Evolutionary conservation across 116 monocot genomes (phyloP), one percentile per base, ranked within the genome.

Genomic region (Phalaenopsis hybrid): DNA sequence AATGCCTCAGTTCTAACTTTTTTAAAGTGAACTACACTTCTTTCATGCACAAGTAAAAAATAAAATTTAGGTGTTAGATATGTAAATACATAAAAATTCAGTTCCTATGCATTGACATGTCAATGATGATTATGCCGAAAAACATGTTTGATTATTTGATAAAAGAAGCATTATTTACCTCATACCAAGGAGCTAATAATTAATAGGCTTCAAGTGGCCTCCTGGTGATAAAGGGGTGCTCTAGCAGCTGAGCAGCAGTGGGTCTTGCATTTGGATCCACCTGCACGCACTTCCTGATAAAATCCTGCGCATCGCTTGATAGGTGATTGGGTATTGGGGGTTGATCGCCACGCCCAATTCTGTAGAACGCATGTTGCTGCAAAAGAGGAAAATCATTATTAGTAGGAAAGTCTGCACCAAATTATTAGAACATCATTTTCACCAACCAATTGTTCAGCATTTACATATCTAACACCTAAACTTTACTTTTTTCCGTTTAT

Each of bases 221-320:
- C 72, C 37, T 72, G 37, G 37, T 15, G 72, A 96, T 82, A 81
- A 96, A 96, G 45, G 92, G 96, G 80, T 96, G 96, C 46, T 94
- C 85, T 50, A 96, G 79, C 20, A 96, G 88, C 76, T 82, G 78
- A 74, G 82, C 69, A 44, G 96, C 92, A 81, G 88, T 83, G 16
- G 94, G 96, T 45, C 96, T 88, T 31, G 89, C 77, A 65, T 78
- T 79, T 28, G 96, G 92, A 74, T 89, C 85, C 51, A 87, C 86
- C 87, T 92, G 91, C 44, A 88, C 77, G 45, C 96, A 96, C 79
- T 85, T 81, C 8, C 50, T 57, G 49, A 96, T 91, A 79, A 96
- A 96, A 85, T 94, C 94, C 57, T 81, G 94, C 0, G 94, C 96
- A 63, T 96, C 92, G 25, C 51, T 78, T 20, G 96, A 92, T 17